Base-by-base conservation (phyloP, 331 rosid species). In the Rosa hybrid region DNA sequence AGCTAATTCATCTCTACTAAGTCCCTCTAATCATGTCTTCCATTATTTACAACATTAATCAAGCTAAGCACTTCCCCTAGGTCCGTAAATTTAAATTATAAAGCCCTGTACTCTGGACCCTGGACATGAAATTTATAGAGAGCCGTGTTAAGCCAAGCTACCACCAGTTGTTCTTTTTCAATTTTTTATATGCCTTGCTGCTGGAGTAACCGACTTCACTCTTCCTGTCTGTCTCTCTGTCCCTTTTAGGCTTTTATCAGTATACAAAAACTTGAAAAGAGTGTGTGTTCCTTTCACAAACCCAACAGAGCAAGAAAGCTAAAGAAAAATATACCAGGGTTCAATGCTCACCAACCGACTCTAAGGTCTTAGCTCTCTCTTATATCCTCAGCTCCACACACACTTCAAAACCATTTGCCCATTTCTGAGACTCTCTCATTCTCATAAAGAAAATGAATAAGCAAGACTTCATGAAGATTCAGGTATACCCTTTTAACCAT, bases 381-480 rank as follows among this genome's bases (percentile, higher is more conserved):
- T 68, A 53, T 51, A 21, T 48, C 34, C 80, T 45, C 63, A 30
- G 69, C 84, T 75, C 83, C 84, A 48, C 82, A 53, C 82, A 53
- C 72, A 3, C 23, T 21, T 38, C 49, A 50, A 62, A 34, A 6
- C 73, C 41, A 23, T 34, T 77, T 65, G n/a, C 75, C 60, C 67
- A 67, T 60, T 64, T 77, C 46, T 20, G 25, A 17, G 5, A 3
- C 72, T 68, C 72, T 67, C 53, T 17, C 30, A 14, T 64, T 39
- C 62, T 76, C 27, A 72, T 56, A 68, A 7, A 68, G 57, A 53
- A 75, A 54, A 95, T 93, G 99, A 93, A 85, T 76, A 95, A 93
- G 87, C 99, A 91, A 79, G 99, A 93, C 80, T 64, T 71, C 80
- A 71, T 86, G 90, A 90, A 90, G 88, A 39, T 85, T 82, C 94